Conservation (phyloP, 208 protist genomes). For the Naegleria fowleri region DNA sequence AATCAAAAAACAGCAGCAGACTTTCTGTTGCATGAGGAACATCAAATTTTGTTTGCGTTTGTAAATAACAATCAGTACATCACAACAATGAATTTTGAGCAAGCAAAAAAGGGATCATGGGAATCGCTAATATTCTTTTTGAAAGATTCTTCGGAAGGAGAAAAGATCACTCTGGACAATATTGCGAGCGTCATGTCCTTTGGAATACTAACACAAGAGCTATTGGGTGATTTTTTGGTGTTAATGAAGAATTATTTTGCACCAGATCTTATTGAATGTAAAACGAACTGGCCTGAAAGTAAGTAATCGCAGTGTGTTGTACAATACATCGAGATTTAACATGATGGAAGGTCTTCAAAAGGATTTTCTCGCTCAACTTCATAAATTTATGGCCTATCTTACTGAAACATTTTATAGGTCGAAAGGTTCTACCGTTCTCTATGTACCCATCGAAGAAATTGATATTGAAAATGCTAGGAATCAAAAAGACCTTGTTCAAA, state of each 20-base stretch:
- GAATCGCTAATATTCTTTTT: neutral
- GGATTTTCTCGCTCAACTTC: constrained; percentile 81
- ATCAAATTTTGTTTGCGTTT: neutral
- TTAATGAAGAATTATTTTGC: neutral
- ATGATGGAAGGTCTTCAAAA: constrained; percentile 67
- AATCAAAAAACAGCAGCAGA: neutral
- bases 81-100: neutral
- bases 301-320: too few species aligned
- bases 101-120: neutral
- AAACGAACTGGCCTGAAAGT: neutral
- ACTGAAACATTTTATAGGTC: constrained; percentile 86
- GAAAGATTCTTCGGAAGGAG: neutral
- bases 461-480: constrained; percentile 54
- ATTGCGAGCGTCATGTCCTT: neutral
- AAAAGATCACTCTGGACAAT: neutral
- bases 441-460: constrained; percentile 85
- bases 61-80: neutral
- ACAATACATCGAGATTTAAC: too few species aligned
- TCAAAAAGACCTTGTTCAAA: constrained; percentile 89
- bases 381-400: constrained; percentile 93
- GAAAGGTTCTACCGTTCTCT: constrained; percentile 91
- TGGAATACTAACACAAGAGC: neutral
- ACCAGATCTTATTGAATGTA: neutral
- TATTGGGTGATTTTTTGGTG: neutral
- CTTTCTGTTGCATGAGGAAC: neutral